Percentiles rank a stretch among this genome's conserved stretches.
These are phyloP conservation scores for Collybia mongolica DNA, from an alignment of 768 basidiomycete genomes.

Conservation along the genomic window DNA sequence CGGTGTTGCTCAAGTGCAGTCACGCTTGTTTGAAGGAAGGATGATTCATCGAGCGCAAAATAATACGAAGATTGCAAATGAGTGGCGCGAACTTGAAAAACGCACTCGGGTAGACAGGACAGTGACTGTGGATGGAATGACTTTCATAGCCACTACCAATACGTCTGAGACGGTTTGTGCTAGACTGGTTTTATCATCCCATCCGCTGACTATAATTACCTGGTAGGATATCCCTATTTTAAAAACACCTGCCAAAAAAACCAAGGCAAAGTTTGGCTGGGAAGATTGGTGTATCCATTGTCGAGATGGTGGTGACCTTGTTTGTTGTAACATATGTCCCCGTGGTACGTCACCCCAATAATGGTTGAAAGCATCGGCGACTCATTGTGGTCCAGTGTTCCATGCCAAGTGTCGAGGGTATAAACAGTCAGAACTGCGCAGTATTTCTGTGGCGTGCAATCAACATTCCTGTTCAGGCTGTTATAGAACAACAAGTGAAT, in stretches of 20 bases:
- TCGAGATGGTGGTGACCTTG: conserved; percentile 55
- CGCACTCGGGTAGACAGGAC: conserved; percentile 39
- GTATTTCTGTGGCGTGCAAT: conserved; percentile 31
- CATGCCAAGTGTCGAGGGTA: conserved; percentile 49
- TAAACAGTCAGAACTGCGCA: conserved; percentile 25
- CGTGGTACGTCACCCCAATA: conserved; percentile 37
- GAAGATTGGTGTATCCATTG: conserved; percentile 63
- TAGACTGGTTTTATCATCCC: background rate
- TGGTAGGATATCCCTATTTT: background rate
- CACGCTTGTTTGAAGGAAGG: conserved; percentile 57
- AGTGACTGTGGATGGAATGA: conserved; percentile 28
- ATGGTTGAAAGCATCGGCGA: background rate
- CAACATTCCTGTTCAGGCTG: conserved; percentile 54
- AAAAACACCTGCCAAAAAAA: conserved; percentile 20
- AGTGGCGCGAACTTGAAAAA: conserved; percentile 47
- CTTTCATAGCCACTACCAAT: conserved; percentile 23
- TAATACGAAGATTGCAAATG: conserved; percentile 41
- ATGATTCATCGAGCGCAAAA: conserved; percentile 31
- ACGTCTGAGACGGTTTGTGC: conserved; percentile 11
- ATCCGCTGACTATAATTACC: conserved; percentile 6
- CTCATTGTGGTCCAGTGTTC: conserved; percentile 38
- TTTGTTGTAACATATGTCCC: conserved; percentile 49
- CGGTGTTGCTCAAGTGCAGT: conserved; percentile 59
- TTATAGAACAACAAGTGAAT: conserved; percentile 37
- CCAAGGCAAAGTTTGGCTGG: conserved; percentile 38